Evolutionary conservation across 805 yeast genomes (phyloP).

Genomic region (Wickerhamiella azyma): DNA sequence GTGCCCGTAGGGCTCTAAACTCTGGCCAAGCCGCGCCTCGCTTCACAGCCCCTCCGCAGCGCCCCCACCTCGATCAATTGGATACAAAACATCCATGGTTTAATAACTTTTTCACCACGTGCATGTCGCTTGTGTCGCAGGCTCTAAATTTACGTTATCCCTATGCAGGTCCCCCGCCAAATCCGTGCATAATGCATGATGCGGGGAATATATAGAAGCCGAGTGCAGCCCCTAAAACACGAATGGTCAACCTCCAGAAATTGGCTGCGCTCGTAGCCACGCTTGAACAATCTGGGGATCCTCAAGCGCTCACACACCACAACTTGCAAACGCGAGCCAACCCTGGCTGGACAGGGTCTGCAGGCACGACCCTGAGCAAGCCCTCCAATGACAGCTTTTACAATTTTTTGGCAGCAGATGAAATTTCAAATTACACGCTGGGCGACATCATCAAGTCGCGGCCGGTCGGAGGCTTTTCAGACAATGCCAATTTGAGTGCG

Average conservation of each 20-base stretch:
- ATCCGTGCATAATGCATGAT: neutral
- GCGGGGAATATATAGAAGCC: neutral
- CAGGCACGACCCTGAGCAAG: slow-evolving; percentile 7
- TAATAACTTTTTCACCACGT: no score
- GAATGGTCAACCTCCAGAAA: slow-evolving; percentile 2
- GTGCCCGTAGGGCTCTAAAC: no score
- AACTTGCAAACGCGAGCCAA: neutral
- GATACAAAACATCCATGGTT: no score
- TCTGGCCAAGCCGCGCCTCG: no score
- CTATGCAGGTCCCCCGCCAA: no score
- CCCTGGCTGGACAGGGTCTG: slow-evolving; percentile 12
- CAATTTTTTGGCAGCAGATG: neutral
- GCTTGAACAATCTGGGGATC: neutral
- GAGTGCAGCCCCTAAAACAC: neutral
- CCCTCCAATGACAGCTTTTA: slow-evolving; percentile 16
- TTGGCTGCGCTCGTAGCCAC: slow-evolving; percentile 1
- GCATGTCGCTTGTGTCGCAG: no score
- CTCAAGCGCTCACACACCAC: neutral
- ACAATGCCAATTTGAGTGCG: slow-evolving; percentile 4
- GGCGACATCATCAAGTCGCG: slow-evolving; percentile 9
- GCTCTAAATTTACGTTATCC: no score
- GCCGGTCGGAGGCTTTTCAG: slow-evolving; percentile 12
- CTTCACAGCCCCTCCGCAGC: no score
- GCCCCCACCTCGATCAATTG: no score
- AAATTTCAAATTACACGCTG: slow-evolving; percentile 2